Evolutionary conservation across 768 basidiomycete species (phyloP), one percentile per base, ranked within the genome.

Genomic region (Mycena chlorophos): DNA sequence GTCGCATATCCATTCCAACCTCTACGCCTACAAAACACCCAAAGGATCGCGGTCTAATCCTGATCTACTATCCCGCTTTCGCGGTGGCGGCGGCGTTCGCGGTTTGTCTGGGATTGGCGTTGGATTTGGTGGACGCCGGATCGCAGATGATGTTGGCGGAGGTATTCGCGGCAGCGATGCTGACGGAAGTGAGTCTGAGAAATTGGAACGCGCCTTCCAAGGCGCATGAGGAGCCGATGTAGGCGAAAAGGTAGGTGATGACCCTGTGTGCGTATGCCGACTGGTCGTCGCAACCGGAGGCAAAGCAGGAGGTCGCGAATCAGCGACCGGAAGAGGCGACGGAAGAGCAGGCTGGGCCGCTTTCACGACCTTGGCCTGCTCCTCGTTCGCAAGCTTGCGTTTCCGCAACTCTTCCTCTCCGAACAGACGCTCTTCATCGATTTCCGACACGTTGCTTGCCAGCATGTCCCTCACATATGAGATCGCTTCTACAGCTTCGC

Each of bases 401-500:
- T 40, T 67, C n/a, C 71, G 54, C 58, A 48, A 51, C 65, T 73
- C 63, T 75, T 75, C 63, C 57, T 84, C 86, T 29, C 84, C 80
- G 52, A 85, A 72, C 38, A 93, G 72, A 46, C 86, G 78, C 25
- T 84, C 83, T 38, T 87, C 84, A 20, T 93, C 90, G 40, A 92
- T 66, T 23, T 78, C 73, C 26, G 69, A 70, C 10, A 75, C 69
- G 52, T 76, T 75, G 30, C 83, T 82, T 56, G 80, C 76, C 37
- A 94, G 72, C 16, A 91, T 76, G 60, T 92, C 91, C 58, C 88
- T 78, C 54, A 91, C 85, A 69, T 92, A 89, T 12, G 87, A 77
- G 34, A 94, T 73, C 12, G 86, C 85, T 64, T 91, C 88, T 47
- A 94, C 66, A 0, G 91, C 88, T 67, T 91, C 88, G 31, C 73